These are phyloP conservation scores for Colletotrichum sp. DNA, from an alignment of 2,329 filamentous ascomycete genomes.

Conservation along the genomic window DNA sequence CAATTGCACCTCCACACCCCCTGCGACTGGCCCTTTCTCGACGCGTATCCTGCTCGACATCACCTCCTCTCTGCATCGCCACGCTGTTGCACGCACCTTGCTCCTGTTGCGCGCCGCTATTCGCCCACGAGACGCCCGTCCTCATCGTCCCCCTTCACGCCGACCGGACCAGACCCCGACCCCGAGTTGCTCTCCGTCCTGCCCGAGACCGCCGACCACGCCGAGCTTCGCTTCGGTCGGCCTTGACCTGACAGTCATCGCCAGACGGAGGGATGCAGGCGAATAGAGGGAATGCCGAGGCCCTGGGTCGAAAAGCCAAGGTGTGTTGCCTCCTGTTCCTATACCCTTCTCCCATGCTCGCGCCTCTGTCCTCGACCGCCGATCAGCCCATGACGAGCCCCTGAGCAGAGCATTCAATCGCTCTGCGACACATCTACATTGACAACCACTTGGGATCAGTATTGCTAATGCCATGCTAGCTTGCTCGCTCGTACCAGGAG, in stretches of 20 bases:
- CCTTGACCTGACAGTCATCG: slow-evolving; percentile 15
- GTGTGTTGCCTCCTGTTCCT: slow-evolving; percentile 33
- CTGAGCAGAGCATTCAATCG: background rate
- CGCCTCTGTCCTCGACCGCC: background rate
- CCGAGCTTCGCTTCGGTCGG: slow-evolving; percentile 16
- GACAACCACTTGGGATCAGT: background rate
- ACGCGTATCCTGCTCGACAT: background rate
- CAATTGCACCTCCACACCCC: background rate
- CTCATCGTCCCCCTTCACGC: background rate
- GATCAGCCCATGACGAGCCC: background rate
- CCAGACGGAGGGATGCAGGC: slow-evolving; percentile 52
- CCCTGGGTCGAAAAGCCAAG: slow-evolving; percentile 68
- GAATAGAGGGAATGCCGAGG: slow-evolving; percentile 61
- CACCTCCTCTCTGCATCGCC: background rate
- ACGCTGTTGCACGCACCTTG: background rate
- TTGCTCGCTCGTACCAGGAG: slow-evolving; percentile 96
- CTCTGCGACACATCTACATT: background rate
- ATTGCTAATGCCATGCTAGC: slow-evolving; percentile 53
- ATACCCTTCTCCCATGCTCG: background rate
- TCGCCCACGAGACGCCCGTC: background rate
- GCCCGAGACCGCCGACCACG: background rate
- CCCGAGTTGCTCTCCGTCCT: background rate
- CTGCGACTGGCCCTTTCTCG: background rate
- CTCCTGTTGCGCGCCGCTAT: background rate
- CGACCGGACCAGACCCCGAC: background rate